Conservation (phyloP, 2,329 filamentous ascomycete species). For the Seiridium unicorne region DNA sequence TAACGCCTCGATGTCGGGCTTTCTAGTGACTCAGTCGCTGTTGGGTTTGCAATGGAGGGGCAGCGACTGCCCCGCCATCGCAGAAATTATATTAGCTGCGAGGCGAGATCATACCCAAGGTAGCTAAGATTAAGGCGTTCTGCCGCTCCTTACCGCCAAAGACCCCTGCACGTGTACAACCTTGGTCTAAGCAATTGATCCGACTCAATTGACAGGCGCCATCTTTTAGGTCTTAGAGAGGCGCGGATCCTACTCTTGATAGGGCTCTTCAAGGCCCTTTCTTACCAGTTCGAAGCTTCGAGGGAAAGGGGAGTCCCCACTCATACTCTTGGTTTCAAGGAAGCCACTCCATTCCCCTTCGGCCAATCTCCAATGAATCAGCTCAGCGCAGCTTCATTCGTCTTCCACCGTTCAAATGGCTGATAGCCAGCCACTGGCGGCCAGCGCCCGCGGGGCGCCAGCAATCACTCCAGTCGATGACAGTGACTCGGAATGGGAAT, state of each 20-base stretch:
- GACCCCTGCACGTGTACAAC: not conserved
- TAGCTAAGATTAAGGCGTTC: slow-evolving; percentile 5
- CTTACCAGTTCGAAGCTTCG: no score
- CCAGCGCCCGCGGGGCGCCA: not conserved
- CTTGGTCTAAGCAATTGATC: not conserved
- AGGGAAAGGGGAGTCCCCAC: no score
- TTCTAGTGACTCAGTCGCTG: slow-evolving; percentile 20
- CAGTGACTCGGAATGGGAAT: slow-evolving; percentile 63
- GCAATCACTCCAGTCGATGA: slow-evolving; percentile 27
- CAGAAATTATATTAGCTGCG: not conserved
- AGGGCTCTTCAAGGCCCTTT: no score
- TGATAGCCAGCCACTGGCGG: slow-evolving; percentile 18
- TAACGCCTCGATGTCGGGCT: not conserved
- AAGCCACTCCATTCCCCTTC: not conserved
- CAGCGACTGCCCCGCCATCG: slow-evolving; percentile 20
- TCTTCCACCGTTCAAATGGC: slow-evolving; percentile 22
- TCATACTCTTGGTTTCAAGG: no score
- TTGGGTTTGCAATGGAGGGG: slow-evolving; percentile 21
- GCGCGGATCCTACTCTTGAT: no score
- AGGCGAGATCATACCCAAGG: not conserved
- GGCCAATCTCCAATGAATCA: not conserved
- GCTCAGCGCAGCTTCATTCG: slow-evolving; percentile 10
- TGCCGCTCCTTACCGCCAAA: slow-evolving; percentile 22
- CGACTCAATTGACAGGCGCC: not conserved
- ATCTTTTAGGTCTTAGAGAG: not conserved